Conservation (phyloP, 1,284 basidiomycete genomes). For the Fomitopsis betulina region DNA sequence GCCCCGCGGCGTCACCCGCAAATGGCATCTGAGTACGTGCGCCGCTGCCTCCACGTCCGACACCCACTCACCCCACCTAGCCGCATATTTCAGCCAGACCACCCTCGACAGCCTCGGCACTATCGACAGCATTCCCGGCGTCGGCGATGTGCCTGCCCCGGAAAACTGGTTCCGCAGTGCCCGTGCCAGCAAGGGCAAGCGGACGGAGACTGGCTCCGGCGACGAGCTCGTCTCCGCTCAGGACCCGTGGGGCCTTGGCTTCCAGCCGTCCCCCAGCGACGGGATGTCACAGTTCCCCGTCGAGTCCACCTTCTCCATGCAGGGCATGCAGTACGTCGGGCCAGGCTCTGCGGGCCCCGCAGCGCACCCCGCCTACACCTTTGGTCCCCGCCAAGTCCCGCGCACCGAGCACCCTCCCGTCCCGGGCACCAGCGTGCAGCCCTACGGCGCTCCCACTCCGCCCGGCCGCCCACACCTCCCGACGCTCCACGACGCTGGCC, state of each 20-base stretch:
- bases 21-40: conserved; percentile 76
- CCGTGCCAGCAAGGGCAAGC: conserved; percentile 55
- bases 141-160: conserved; percentile 61
- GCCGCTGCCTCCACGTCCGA: neutral
- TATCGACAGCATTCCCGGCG: conserved; percentile 58
- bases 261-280: conserved; percentile 12
- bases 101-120: conserved; percentile 62
- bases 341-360: conserved; percentile 2
- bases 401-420: neutral
- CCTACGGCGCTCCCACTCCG: neutral
- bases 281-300: conserved; percentile 16
- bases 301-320: conserved; percentile 14
- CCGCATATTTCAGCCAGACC: conserved; percentile 77
- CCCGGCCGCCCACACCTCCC: conserved; percentile 13
- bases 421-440: neutral
- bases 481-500: conserved; percentile 19
- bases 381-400: conserved; percentile 9
- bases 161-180: conserved; percentile 75
- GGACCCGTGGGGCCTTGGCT: conserved; percentile 24
- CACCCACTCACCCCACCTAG: conserved; percentile 29
- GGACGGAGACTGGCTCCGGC: conserved; percentile 37
- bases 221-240: conserved; percentile 23
- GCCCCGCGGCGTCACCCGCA: conserved; percentile 57
- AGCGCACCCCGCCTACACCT: conserved; percentile 5
- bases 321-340: conserved; percentile 10